Base-by-base conservation (phyloP, 2,329 filamentous ascomycete species). In the Pseudocercospora crystallina region DNA sequence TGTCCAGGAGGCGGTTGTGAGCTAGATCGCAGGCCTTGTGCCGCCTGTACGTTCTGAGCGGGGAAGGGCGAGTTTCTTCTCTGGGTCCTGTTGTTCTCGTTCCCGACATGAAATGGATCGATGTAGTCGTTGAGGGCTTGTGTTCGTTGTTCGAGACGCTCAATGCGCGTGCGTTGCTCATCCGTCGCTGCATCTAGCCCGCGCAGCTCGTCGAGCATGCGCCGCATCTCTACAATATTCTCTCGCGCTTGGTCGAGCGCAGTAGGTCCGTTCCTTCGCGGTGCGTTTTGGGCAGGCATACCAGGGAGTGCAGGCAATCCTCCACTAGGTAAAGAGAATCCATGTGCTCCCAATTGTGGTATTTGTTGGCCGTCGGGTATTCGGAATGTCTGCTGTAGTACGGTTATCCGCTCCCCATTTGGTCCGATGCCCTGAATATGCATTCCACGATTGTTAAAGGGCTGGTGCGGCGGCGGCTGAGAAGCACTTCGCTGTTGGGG, bases 201-300 rank as follows among this genome's bases (percentile, higher is more conserved):
- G 12, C 62, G 57, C 40, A 67, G 56, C 31, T 65, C 60, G n/a
- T 58, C 58, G 10, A 67, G 53, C 52, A 68, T 58, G 14, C 62
- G 60, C 7, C 57, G 57, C 62, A 68, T 66, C 44, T 67, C 62
- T 4, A 57, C 52, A 15, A 68, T 52, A 36, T 65, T 65, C 8
- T 65, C 58, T 10, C 65, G 58, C 10, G 65, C 65, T 43, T 59
- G 57, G 38, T 67, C 64, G 9, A 68, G 50, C 11, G 64, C 62
- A 17, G 62, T 63, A 2, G 56, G 57, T 9, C 54, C 58, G 29
- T 44, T 41, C 26, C 43, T 38, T 12, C 37, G 51, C 15, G 42
- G 47, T 13, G 26, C 35, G 31, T 30, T 20, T 39, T 40, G 46
- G n/a, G 13, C 30, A 14, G 35, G 43, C 20, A 47, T 33, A 10